A percentile compares a stretch with the other conserved stretches of the same genome.
Evolutionary conservation across 345 rosid genomes (phyloP).

Genomic region (Raphanus raphanistrum): DNA sequence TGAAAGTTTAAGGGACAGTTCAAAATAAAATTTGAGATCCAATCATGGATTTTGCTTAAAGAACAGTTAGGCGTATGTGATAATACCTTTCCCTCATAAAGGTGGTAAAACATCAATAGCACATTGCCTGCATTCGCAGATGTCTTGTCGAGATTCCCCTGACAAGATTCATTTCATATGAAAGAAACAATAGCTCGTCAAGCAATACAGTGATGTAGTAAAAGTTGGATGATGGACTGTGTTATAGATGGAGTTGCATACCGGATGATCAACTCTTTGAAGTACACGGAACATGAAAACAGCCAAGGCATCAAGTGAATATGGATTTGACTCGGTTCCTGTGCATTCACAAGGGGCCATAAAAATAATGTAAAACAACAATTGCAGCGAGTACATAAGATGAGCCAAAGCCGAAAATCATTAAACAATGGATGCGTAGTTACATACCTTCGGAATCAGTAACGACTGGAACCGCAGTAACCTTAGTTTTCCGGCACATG

Average conservation of each 20-base stretch:
- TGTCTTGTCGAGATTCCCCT: slow-evolving; percentile 96
- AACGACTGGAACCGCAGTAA: slow-evolving; percentile 87
- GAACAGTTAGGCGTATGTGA: slow-evolving; percentile 11
- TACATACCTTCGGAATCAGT: slow-evolving; percentile 84
- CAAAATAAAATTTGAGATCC: background rate
- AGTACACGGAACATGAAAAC: slow-evolving; percentile 90
- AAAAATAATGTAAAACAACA: background rate
- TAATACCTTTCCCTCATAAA: slow-evolving; percentile 91
- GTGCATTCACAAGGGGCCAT: slow-evolving; percentile 29
- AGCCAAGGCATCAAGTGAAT: slow-evolving; percentile 88
- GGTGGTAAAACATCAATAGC: slow-evolving; percentile 91
- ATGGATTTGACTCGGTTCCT: slow-evolving; percentile 90
- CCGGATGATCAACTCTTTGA: slow-evolving; percentile 88
- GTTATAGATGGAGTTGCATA: slow-evolving; percentile 35
- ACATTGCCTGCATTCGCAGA: slow-evolving; percentile 91
- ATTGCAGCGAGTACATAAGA: slow-evolving; percentile 7
- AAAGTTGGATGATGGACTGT: slow-evolving; percentile 21
- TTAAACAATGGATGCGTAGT: slow-evolving; percentile 29
- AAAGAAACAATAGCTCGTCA: slow-evolving; percentile 18
- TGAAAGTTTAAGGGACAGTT: slow-evolving; percentile 33
- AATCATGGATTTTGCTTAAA: slow-evolving; percentile 1
- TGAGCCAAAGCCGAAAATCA: slow-evolving; percentile 8
- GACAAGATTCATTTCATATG: slow-evolving; percentile 30
- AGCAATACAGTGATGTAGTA: background rate
- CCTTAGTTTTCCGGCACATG: slow-evolving; percentile 72